Base-by-base conservation (phyloP, 441 rosid species). In the Macaranga tanarius region DNA sequence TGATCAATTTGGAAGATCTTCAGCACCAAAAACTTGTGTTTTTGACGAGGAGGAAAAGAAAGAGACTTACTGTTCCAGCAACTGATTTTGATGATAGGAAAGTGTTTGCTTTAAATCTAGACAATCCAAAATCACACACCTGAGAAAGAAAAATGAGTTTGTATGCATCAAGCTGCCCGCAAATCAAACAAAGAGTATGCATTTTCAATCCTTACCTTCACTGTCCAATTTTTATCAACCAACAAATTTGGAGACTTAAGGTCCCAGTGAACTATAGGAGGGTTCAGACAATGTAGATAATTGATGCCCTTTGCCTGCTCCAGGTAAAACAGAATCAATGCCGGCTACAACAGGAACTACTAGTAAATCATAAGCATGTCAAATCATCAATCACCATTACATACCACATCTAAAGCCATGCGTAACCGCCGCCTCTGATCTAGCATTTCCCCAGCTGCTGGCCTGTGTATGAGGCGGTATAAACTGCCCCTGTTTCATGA, bases 251-350 rank as follows among this genome's bases (percentile, higher is more conserved):
- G 99, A 58, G 99, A 84, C 78, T 95, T 95, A 47, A 95, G 88
- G 86, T 95, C 99, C 99, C 99, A 95, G 69, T 95, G 99, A 76
- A 95, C 96, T 47, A 95, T 82, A 25, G 99, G 96, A 67, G 99
- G 99, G 71, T 74, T 85, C 58, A 92, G 89, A 83, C 96, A 86
- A 76, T 92, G 99, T 72, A 95, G 90, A 85, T 95, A 95, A 82
- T 95, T 95, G 78, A 95, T 81, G 55, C 99, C 99, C 84, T 91
- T 95, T 28, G 99, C 99, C 99, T 95, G 96, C 69, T 65, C 71
- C 80, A 81, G 13, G 13, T 4, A 63, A 72, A 63, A 72, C 25
- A 75, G 22, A 52, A 45, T 77, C 51, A 82, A 73, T 62, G 45
- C 42, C 75, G 48, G 26, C 58, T 28, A 50, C 5, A 47, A 22